Evolutionary conservation across 1,284 basidiomycete species (phyloP), one percentile per base, ranked within the genome.

Genomic region (Cryptococcus sp.): DNA sequence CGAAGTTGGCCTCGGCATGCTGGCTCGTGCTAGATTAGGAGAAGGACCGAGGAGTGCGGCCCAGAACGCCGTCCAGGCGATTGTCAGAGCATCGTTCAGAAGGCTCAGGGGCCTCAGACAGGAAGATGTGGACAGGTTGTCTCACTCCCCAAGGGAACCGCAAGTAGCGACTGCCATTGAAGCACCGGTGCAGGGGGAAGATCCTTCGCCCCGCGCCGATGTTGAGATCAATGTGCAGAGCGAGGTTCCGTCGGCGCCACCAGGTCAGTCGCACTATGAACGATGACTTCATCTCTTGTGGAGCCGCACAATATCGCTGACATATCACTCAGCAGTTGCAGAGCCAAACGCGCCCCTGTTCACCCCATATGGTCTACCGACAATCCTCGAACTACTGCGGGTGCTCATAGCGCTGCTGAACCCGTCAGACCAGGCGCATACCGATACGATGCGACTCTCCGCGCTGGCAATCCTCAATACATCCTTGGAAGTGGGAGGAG

Each of bases 1-100:
- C 72, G 96, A 99, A 80, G 97, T 95, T 5, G 94, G 96, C 1
- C 80, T 99, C 64, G 96, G 93, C 39, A 98, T 96, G 70, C 93
- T 93, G 67, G 98, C 95, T 77, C 92, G 98, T 75, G 96, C 95
- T 83, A 84, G 96, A 45, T 82, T 98, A 5, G 92, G 91, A 70
- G 94, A 77, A 46, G 69, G 75, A 0, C 56, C 78, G 19, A 86
- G 96, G 48, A 86, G 89, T 41, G 91, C 91, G n/a, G 94, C 96
- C 1, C 94, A 98, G 76, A 85, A 86, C n/a, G 91, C 89, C 0
- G 95, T 99, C 86, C 89, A 95, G 67, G 82, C 86, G 1, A 86
- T 99, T 65, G 89, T 94, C 39, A 84, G 90, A 66, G 86, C 84
- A 1, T 87, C 91, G 35, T 98, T 97, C 73, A 81, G 83, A 0